These are phyloP conservation scores for Guillardia theta DNA, from an alignment of 78 protist genomes.

Conservation along the genomic window DNA sequence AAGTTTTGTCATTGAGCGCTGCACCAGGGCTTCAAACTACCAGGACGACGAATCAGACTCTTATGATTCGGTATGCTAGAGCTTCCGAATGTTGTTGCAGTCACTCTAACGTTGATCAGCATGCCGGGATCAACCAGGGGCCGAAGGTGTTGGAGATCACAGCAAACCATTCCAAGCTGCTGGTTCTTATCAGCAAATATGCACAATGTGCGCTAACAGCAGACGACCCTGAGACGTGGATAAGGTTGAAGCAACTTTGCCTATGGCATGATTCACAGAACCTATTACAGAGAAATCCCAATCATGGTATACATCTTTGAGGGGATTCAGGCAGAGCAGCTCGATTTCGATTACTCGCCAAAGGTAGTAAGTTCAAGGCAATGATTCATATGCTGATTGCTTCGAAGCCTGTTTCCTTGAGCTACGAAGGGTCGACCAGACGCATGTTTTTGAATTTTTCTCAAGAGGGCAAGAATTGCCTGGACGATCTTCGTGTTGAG, in stretches of 20 bases:
- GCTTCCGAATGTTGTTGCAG: too few relatives aligned
- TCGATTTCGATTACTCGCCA: slow-evolving; percentile 52
- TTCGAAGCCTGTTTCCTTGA: background rate
- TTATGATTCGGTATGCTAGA: too few relatives aligned
- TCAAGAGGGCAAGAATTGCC: background rate
- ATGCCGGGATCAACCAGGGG: too few relatives aligned
- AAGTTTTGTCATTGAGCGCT: too few relatives aligned
- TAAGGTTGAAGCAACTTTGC: too few relatives aligned
- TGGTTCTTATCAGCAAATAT: slow-evolving; percentile 24
- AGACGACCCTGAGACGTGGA: slow-evolving; percentile 32
- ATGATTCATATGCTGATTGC: too few relatives aligned
- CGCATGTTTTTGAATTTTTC: slow-evolving; percentile 33
- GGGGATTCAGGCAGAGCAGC: background rate
- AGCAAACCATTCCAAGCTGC: slow-evolving; percentile 1
- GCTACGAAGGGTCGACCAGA: background rate
- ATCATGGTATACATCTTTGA: slow-evolving; percentile 43
- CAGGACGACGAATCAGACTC: too few relatives aligned
- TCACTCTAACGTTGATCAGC: too few relatives aligned
- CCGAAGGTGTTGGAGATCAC: background rate
- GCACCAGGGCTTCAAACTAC: too few relatives aligned
- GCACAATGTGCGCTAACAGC: background rate
- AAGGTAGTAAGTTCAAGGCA: too few relatives aligned
- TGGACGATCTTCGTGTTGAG: background rate
- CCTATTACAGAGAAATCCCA: background rate
- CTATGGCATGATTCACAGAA: too few relatives aligned